Conservation (phyloP, 2,329 filamentous ascomycete species). For the Pyricularia grisea region DNA sequence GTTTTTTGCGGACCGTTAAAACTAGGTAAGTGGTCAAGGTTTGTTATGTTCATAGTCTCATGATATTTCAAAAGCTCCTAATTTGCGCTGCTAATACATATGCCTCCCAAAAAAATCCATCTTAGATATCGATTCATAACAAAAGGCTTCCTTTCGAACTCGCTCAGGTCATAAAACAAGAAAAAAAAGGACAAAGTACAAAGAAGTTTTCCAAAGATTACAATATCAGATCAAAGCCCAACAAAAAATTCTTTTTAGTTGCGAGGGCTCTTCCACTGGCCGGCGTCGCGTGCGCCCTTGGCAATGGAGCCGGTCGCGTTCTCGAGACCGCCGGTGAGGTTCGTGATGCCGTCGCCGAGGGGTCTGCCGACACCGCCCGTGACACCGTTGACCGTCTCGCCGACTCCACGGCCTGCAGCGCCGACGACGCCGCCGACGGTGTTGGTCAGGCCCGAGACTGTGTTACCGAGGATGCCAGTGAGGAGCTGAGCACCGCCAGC, state of each 20-base stretch:
- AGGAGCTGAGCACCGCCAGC: constrained; percentile 17
- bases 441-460: constrained; percentile 19
- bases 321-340: constrained; percentile 43
- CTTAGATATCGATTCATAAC: background rate
- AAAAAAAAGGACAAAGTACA: background rate
- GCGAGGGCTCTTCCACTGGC: constrained; percentile 6
- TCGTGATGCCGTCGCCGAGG: constrained; percentile 44
- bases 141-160: background rate
- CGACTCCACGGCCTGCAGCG: constrained; percentile 46
- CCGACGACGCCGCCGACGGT: constrained; percentile 24
- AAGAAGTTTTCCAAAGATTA: background rate
- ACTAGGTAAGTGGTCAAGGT: background rate
- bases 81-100: too few relatives aligned
- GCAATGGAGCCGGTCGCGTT: constrained; percentile 25
- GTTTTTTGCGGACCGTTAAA: background rate
- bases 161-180: background rate
- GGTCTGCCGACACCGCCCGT: constrained; percentile 45
- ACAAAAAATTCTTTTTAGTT: background rate
- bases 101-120: too few relatives aligned
- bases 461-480: constrained; percentile 21
- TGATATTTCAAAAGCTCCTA: background rate
- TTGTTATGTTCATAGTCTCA: background rate
- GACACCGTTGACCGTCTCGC: constrained; percentile 42
- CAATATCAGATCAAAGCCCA: background rate
- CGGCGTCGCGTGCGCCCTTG: constrained; percentile 7